A percentile compares a stretch with the other conserved stretches of the same genome.
phyloP scores from a whole-genome alignment of 192 early-diverging fungal species.

The Funneliformis mosseae region DNA sequence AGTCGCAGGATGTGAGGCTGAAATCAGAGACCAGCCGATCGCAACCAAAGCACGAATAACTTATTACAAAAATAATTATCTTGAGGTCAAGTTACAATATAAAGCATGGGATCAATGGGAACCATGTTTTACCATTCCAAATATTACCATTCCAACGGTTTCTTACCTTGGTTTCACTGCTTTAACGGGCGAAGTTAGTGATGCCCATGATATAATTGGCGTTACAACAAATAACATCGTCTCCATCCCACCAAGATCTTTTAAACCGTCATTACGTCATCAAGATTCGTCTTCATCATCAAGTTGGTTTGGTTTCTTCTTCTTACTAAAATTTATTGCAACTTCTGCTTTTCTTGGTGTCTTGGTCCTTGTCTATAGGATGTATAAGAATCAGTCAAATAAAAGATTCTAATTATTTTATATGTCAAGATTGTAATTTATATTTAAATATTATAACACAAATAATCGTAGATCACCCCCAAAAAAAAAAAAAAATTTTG shows the following conservation, averaged over 20 bases:
- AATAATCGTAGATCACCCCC: not conserved
- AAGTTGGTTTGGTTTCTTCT: conserved; percentile 26
- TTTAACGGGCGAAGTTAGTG: conserved; percentile 87
- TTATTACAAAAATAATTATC: conserved; percentile 65
- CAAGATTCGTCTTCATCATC: conserved; percentile 15
- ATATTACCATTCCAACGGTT: conserved; percentile 76
- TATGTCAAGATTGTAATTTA: not conserved
- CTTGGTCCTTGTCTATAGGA: conserved; percentile 22
- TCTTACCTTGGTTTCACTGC: conserved; percentile 92
- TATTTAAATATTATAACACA: not conserved
- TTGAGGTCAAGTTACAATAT: conserved; percentile 46
- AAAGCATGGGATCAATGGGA: conserved; percentile 67
- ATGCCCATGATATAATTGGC: conserved; percentile 30
- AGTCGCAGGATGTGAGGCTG: conserved; percentile 68
- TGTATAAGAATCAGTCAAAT: conserved; percentile 32
- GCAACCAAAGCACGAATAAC: conserved; percentile 69
- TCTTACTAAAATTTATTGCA: conserved; percentile 24
- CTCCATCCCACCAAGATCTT: conserved; percentile 11
- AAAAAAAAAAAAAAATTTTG: not conserved
- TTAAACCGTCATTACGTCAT: not conserved
- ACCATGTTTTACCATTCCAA: conserved; percentile 79
- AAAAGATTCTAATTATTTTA: conserved; percentile 22
- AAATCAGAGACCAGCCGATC: conserved; percentile 72
- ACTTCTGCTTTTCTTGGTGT: conserved; percentile 3
- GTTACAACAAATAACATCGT: conserved; percentile 29